Percentiles rank a stretch among this genome's conserved stretches.
These are phyloP conservation scores for Diacronema lutheri DNA, from an alignment of 78 protist genomes.

Conservation along the genomic window DNA sequence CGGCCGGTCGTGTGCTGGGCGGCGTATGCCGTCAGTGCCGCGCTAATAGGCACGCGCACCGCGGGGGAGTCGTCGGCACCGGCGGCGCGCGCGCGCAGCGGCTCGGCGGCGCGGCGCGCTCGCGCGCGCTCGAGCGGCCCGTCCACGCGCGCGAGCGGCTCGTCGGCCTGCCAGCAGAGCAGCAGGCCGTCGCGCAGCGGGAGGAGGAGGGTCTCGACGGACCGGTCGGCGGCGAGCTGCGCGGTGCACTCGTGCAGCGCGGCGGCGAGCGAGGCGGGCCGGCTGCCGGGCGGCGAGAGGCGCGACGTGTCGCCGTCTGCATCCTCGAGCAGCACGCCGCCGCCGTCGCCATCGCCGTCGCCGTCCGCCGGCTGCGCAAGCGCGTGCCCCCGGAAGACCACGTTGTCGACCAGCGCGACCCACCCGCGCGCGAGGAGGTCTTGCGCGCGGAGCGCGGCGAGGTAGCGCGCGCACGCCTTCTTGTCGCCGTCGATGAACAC, in stretches of 20 bases:
- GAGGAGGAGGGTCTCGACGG: neutral
- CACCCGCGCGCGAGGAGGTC: neutral
- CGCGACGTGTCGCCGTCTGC: neutral
- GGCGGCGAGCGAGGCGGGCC: neutral
- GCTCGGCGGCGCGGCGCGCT: too few relatives aligned
- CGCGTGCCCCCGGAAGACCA: neutral
- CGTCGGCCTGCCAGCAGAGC: too few relatives aligned
- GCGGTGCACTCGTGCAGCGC: neutral
- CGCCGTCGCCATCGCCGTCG: neutral
- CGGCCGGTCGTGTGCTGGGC: too few relatives aligned
- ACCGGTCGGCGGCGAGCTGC: neutral
- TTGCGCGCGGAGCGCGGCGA: neutral
- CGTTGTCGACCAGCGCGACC: neutral
- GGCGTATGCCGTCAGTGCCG: too few relatives aligned
- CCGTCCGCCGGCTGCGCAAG: neutral
- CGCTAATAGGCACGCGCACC: too few relatives aligned
- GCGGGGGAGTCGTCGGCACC: too few relatives aligned
- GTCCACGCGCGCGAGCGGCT: too few relatives aligned
- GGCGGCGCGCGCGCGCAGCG: too few relatives aligned
- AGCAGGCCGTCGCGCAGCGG: slow-evolving; percentile 13
- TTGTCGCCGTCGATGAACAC: slow-evolving; percentile 10
- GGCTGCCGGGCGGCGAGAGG: neutral
- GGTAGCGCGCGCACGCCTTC: neutral
- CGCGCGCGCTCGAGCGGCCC: too few relatives aligned
- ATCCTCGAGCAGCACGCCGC: neutral